Base-by-base conservation (phyloP, 305 asterid species). In the Plantago lanceolata region DNA sequence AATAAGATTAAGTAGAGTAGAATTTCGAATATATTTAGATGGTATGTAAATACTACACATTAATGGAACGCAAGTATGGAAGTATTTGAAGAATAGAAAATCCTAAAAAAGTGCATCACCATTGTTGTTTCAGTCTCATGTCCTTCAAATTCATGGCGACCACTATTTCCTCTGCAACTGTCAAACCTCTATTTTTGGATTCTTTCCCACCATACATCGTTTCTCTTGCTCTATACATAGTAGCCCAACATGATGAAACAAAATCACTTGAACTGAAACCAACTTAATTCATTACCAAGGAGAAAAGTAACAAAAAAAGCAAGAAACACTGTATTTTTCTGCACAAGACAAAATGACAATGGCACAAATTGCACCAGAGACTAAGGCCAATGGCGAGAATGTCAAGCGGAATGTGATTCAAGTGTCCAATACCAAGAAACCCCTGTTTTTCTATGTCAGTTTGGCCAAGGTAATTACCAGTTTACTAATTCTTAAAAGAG, bases 391-490 rank as follows among this genome's bases (percentile, higher is more conserved):
- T 60, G 64, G 19, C 19, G 78, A 74, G 1, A 67, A 63, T 53
- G 49, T 70, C 65, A 87, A 73, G 82, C 84, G 83, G 75, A 88
- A 88, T 61, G 78, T 87, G 67, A 88, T 88, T 79, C 96, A 85
- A 67, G 94, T 88, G 6, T 88, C 96, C 66, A 84, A 88, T 63
- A 88, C 92, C 33, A 88, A 88, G 85, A 88, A 88, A 67, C 94
- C 96, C 16, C 87, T 88, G 76, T 88, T 85, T 79, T 85, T 85
- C 82, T 88, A 83, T 57, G 89, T 88, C 78, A 85, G 84, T 73
- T 94, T 88, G 66, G 91, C 96, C 2, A 88, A 88, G 91, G 95
- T 87, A 45, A 19, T 48, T 13, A 16, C 6, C n/a, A n/a, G n/a
- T n/a, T n/a, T n/a, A n/a, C n/a, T n/a, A n/a, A n/a, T n/a, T n/a